Base-by-base conservation (phyloP, 371 early-diverging fungal genomes). In the Mortierella sp. region DNA sequence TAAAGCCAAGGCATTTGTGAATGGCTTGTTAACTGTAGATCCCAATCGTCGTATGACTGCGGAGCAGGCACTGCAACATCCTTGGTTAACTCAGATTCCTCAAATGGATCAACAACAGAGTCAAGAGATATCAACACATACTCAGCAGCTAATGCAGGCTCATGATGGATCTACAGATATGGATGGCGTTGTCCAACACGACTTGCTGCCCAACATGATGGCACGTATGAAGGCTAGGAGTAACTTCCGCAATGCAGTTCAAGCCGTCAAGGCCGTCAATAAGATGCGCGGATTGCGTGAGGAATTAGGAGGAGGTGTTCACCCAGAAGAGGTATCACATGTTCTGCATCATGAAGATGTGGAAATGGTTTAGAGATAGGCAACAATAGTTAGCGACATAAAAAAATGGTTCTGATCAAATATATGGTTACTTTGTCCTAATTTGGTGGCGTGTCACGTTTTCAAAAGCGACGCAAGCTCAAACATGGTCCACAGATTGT, bases 1-100 rank as follows among this genome's bases (percentile, higher is more conserved):
- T 58, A 22, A 84, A 90, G 96, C 95, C 71, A 96, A 94, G 77
- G 88, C 93, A 70, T 97, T 97, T 73, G 92, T 97, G 57, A 82
- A 85, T 12, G 83, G 86, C 29, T 83, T 94, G 47, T 84, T 97
- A 61, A 93, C 92, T 4, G 85, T 93, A 28, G 90, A 94, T 75
- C 92, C 93, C 9, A 73, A 83, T 31, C 79, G 83, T 29, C 88
- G 97, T 15, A 87, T 89, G 70, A 95, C 95, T 10, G 95, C 95
- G 15, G 77, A 83, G 2, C 77, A 92, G 66, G 95, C 96, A 2
- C 77, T 96, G 22, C 65, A 86, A 17, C 95, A 96, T 70, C 88
- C 92, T 42, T 96, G 94, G 91, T 75, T 95, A 17, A 56, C 68
- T 10, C 68, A 73, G 22, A 7, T 26, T 8, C 53, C 53, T n/a